A percentile compares a stretch with the other conserved stretches of the same genome.
These are phyloP conservation scores for Scleroderma bovista DNA, from an alignment of 768 basidiomycete species.

Conservation along the genomic window DNA sequence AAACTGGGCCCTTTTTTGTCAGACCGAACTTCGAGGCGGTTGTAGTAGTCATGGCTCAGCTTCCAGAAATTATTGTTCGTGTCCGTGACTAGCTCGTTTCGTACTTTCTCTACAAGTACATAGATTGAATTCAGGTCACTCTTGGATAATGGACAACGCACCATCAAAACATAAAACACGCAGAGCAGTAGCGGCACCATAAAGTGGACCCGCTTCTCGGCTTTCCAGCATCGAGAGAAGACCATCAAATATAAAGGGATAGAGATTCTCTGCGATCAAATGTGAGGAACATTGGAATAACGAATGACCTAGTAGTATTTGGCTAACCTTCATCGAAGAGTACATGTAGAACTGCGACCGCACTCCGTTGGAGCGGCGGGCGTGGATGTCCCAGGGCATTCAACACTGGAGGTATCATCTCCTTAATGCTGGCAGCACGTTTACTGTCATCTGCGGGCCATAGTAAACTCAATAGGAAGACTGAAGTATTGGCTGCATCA, in stretches of 20 bases:
- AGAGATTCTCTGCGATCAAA: conserved; percentile 9
- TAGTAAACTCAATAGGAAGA: neutral
- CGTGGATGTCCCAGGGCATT: conserved; percentile 11
- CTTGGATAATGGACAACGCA: conserved; percentile 4
- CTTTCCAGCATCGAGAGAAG: conserved; percentile 15
- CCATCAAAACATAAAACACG: conserved; percentile 9
- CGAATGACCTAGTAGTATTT: neutral
- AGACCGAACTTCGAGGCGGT: conserved; percentile 10
- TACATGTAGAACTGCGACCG: conserved; percentile 7
- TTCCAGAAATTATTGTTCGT: conserved; percentile 11
- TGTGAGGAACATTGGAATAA: neutral
- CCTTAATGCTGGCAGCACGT: neutral
- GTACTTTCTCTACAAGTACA: conserved; percentile 9
- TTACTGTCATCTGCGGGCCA: conserved; percentile 7
- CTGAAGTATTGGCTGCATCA: neutral
- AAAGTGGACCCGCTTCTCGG: conserved; percentile 11
- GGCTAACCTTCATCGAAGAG: conserved; percentile 13
- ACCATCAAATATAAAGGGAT: conserved; percentile 4
- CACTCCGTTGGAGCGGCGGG: conserved; percentile 13
- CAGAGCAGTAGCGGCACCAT: conserved; percentile 10
- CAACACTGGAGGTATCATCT: conserved; percentile 11
- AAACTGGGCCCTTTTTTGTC: conserved; percentile 9
- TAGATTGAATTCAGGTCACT: too few species aligned
- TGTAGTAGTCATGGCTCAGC: conserved; percentile 17
- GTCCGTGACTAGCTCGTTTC: conserved; percentile 10